Conservation (phyloP, 176 grass and related monocot genomes). For the Neostapfia colusana region DNA sequence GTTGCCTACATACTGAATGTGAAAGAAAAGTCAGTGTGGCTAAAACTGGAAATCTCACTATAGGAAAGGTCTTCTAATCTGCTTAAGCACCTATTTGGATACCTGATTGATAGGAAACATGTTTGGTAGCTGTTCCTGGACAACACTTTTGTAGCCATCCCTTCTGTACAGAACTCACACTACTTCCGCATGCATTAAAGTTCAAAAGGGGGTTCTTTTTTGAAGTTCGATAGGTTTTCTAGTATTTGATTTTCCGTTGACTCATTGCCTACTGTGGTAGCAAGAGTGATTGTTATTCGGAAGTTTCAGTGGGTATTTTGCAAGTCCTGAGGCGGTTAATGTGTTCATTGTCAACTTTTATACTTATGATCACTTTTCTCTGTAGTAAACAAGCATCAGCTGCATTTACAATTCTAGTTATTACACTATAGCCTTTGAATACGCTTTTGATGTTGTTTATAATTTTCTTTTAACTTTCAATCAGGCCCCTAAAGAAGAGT, state of each 20-base stretch:
- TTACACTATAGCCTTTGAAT: background rate
- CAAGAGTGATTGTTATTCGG: background rate
- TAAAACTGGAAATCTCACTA: background rate
- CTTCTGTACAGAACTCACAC: background rate
- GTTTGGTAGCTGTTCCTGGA: background rate
- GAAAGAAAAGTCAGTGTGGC: background rate
- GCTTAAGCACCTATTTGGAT: background rate
- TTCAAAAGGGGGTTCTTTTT: no score
- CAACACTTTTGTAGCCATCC: background rate
- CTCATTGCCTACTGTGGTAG: background rate
- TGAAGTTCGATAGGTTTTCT: background rate
- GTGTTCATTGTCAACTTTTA: background rate
- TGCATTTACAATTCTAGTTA: conserved; percentile 11
- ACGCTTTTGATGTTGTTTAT: conserved; percentile 28
- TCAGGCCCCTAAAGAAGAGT: conserved; percentile 50
- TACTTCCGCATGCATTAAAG: background rate
- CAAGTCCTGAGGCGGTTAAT: background rate
- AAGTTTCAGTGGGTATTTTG: background rate
- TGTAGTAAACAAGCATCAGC: background rate
- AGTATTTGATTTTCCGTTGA: background rate
- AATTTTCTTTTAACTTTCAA: conserved; percentile 17
- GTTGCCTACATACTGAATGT: background rate
- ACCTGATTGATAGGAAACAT: background rate
- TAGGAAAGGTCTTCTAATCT: background rate
- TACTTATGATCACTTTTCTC: background rate